Evolutionary conservation across 2,329 filamentous ascomycete genomes (phyloP).

Genomic region (Sarocladium kiliense): DNA sequence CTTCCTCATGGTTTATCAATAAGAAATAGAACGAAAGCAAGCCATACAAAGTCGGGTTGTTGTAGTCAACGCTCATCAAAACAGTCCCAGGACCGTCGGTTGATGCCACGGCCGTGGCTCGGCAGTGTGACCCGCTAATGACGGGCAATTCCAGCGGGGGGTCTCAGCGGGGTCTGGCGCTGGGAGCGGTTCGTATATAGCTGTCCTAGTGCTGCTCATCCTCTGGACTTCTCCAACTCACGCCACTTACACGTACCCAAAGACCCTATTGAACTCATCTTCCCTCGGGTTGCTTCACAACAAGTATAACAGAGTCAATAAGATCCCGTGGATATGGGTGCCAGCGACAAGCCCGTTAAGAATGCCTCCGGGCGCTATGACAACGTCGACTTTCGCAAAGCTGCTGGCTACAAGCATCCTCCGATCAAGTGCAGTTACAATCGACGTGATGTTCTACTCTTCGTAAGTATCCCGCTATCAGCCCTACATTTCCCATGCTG

Average conservation of each 20-base stretch:
- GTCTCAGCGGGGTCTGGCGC: too few species aligned
- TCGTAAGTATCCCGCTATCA: too few species aligned
- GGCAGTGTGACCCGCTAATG: neutral
- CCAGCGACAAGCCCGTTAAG: slow-evolving; percentile 25
- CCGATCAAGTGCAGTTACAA: slow-evolving; percentile 34
- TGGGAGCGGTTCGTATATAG: too few species aligned
- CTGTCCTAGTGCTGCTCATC: neutral
- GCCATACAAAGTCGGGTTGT: too few species aligned
- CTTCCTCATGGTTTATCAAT: too few species aligned
- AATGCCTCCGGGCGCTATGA: slow-evolving; percentile 33
- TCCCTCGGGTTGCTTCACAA: neutral
- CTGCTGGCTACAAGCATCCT: slow-evolving; percentile 29
- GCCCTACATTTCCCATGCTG: too few species aligned
- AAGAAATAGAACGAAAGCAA: too few species aligned
- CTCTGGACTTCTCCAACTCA: neutral
- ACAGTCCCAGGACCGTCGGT: too few species aligned
- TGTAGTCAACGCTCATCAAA: too few species aligned
- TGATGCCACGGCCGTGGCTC: neutral
- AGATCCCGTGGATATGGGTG: neutral
- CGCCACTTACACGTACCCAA: neutral
- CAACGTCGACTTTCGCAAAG: slow-evolving; percentile 36
- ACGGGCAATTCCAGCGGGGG: neutral
- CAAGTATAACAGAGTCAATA: too few species aligned
- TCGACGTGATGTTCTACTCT: slow-evolving; percentile 34
- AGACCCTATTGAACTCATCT: neutral